A percentile compares a stretch with the other conserved stretches of the same genome.
These are phyloP conservation scores for Pyrus communis DNA, from an alignment of 306 rosid genomes.

Conservation along the genomic window DNA sequence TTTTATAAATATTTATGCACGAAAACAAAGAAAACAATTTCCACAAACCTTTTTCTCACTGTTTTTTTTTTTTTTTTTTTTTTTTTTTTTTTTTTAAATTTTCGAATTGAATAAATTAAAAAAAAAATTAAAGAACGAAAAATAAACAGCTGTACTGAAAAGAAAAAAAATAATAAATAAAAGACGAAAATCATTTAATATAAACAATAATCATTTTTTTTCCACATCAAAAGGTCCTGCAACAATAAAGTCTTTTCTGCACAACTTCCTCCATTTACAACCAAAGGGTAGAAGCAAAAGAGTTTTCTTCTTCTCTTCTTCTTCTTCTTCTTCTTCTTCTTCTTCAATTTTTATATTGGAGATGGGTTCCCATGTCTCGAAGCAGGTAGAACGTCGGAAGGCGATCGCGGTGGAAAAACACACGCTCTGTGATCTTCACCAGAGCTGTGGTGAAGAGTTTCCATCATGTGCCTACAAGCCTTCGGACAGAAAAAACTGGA, in stretches of 20 bases:
- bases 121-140: no score
- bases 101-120: no score
- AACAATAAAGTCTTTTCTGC: neutral
- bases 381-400: conserved; percentile 49
- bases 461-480: conserved; percentile 64
- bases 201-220: neutral
- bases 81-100: no score
- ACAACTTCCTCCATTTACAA: neutral
- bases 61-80: no score
- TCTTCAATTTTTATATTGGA: neutral
- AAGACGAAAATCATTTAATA: neutral
- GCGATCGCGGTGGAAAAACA: conserved; percentile 41
- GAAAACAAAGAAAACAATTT: no score
- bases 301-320: neutral
- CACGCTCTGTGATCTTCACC: conserved; percentile 32
- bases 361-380: conserved; percentile 64
- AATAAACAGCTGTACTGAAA: no score
- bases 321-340: neutral
- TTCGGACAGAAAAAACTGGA: conserved; percentile 69
- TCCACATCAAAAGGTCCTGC: neutral
- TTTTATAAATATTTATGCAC: neutral
- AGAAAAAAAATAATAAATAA: no score
- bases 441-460: conserved; percentile 31
- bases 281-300: neutral
- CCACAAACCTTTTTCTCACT: no score